Evolutionary conservation across 352 stramenopile species (phyloP), one percentile per base, ranked within the genome.

Genomic region (Thalassiosira hispida): DNA sequence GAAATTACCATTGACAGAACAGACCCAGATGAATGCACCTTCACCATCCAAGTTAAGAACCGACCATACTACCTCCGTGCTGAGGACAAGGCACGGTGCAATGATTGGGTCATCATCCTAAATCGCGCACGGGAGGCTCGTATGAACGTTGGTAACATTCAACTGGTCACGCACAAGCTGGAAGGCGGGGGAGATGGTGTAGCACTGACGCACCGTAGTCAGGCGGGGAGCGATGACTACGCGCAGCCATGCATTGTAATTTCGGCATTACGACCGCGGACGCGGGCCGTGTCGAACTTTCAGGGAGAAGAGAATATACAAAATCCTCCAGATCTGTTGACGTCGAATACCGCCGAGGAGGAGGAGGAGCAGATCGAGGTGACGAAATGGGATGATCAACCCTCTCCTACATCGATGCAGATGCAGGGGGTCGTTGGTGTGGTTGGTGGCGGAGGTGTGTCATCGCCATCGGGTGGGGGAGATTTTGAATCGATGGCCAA

Each of bases 51-150:
- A 70, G 89, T 94, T 47, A 74, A 80, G 0, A 84, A 88, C 55
- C 74, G 87, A 35, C 79, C 79, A 2, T 94, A 94, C 68, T 84
- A 86, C 63, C 74, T 94, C 25, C 78, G 85, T 64, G 85, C 89
- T 0, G 86, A 93, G 47, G 84, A 76, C 46, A 89, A 83, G 72
- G 83, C 69, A 8, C 69, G 76, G 25, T 90, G 81, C 70, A 93
- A 86, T 33, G 87, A 94, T 68, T 94, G 89, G 89, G 87, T 93
- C 1, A 94, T 94, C 51, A 92, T 76, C 27, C 73, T 94, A 0
- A 94, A 94, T 53, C 73, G 89, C 23, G 78, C 90, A 16, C 85
- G 85, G 60, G 89, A 94, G 63, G 89, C 89, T 35, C 61, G 85
- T 20, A 82, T 91, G 67, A 79, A 90, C 20, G 64, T 90, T 40